Percentiles rank a stretch among this genome's conserved stretches.
These are phyloP conservation scores for Apiotrichum gracile DNA, from an alignment of 1,284 basidiomycete species.

Conservation along the genomic window DNA sequence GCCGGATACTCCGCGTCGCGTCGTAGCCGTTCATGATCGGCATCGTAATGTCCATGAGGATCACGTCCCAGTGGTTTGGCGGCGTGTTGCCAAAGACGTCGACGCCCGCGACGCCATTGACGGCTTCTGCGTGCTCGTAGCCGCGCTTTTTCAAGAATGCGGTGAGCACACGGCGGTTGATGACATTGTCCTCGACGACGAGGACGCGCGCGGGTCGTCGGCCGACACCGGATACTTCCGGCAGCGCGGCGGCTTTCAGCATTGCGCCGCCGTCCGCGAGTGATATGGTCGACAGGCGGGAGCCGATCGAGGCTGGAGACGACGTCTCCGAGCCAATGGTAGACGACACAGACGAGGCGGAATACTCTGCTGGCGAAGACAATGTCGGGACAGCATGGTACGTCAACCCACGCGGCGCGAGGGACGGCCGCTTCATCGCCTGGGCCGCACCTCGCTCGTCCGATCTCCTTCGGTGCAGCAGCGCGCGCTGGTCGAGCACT, in stretches of 20 bases:
- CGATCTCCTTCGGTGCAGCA: constrained; percentile 36
- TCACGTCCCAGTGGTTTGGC: constrained; percentile 56
- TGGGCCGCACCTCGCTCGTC: constrained; percentile 35
- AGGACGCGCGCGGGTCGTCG: constrained; percentile 56
- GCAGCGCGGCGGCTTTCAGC: constrained; percentile 31
- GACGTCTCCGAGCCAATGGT: constrained; percentile 2
- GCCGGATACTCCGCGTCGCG: constrained; percentile 75
- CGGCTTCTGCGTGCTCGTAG: constrained; percentile 70
- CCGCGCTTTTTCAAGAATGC: constrained; percentile 69
- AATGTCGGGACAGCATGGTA: constrained; percentile 23
- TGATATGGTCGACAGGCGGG: constrained; percentile 47
- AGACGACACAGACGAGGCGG: not conserved
- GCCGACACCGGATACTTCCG: constrained; percentile 38
- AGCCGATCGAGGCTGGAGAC: constrained; percentile 33
- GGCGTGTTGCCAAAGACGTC: constrained; percentile 66
- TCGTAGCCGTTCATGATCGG: constrained; percentile 82
- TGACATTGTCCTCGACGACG: constrained; percentile 77
- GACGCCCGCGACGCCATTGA: constrained; percentile 78
- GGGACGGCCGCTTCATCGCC: constrained; percentile 25
- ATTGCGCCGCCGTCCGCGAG: constrained; percentile 51
- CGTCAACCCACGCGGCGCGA: constrained; percentile 39
- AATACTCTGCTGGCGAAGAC: not conserved
- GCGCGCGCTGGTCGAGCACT: constrained; percentile 7
- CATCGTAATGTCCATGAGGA: constrained; percentile 88
- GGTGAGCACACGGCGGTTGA: constrained; percentile 52